Conservation (phyloP, 2,329 filamentous ascomycete genomes). For the Fusarium protoensiforme region DNA sequence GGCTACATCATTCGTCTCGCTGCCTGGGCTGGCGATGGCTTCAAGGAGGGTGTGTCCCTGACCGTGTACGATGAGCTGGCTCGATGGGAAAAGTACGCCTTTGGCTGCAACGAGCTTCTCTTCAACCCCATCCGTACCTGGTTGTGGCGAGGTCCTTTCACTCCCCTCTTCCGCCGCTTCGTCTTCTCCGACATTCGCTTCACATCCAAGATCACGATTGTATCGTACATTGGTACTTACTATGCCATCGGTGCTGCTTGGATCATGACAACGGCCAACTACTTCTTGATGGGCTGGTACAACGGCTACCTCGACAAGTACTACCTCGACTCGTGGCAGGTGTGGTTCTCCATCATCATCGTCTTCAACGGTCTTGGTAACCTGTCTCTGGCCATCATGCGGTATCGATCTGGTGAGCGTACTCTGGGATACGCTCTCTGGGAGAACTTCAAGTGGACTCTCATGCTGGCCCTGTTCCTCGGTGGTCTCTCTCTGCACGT, state of each 20-base stretch:
- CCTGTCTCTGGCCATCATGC: slow-evolving; percentile 76
- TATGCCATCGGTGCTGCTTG: slow-evolving; percentile 82
- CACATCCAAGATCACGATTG: slow-evolving; percentile 79
- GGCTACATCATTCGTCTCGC: slow-evolving; percentile 80
- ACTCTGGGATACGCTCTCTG: slow-evolving; percentile 66
- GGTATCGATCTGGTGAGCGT: slow-evolving; percentile 76
- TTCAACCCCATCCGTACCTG: slow-evolving; percentile 83
- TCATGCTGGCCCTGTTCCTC: slow-evolving; percentile 82
- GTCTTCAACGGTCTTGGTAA: slow-evolving; percentile 83
- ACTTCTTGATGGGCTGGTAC: slow-evolving; percentile 81
- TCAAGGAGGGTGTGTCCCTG: slow-evolving; percentile 85
- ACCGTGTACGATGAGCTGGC: slow-evolving; percentile 88
- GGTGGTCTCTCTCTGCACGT: slow-evolving; percentile 85
- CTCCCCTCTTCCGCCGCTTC: slow-evolving; percentile 80
- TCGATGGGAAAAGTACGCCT: slow-evolving; percentile 89
- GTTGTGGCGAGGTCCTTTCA: slow-evolving; percentile 80
- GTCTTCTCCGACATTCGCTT: slow-evolving; percentile 78
- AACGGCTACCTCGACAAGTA: slow-evolving; percentile 83
- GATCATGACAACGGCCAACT: slow-evolving; percentile 79
- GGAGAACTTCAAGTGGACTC: slow-evolving; percentile 79
- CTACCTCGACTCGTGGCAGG: slow-evolving; percentile 82
- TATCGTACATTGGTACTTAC: slow-evolving; percentile 84
- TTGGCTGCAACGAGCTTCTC: slow-evolving; percentile 84
- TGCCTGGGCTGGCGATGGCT: slow-evolving; percentile 79
- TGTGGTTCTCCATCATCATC: slow-evolving; percentile 84